Evolutionary conservation across 495 filamentous ascomycete species (phyloP), one percentile per base, ranked within the genome.

Genomic region (Friedmanniomyces simplex): DNA sequence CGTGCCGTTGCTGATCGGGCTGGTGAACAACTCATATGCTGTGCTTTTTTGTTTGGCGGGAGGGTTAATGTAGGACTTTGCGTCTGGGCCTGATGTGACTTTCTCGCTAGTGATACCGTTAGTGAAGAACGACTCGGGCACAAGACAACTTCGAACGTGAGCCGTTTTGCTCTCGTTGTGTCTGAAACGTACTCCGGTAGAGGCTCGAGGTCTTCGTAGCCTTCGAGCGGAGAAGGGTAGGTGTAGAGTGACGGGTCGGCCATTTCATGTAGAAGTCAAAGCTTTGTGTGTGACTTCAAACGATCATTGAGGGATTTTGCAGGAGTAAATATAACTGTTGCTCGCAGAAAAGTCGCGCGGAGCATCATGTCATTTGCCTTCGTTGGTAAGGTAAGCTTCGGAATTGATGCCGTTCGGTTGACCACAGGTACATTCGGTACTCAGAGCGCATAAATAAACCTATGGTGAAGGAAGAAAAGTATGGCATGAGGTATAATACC

Each of bases 61-160:
- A 16, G 63, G 63, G 59, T 73, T 71, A 41, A 73, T 56, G 61
- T 57, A 69, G 2, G 69, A 68, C 54, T 71, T 73, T 1, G 68
- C 69, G 61, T 73, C 67, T 32, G 56, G 48, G 13, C 56, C 56
- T 46, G 54, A 54, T n/a, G 63, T 39, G 36, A 25, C 2, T 24
- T 52, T 61, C 48, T 71, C 70, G 26, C 70, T 72, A 41, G 20
- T 45, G 34, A 36, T 37, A 16, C 22, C 16, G 18, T 10, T 12
- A 41, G 3, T 48, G 21, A 18, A 20, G 24, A 3, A 11, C 26
- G 4, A 18, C 10, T 1, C 2, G 22, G 16, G 20, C 5, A 2
- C 14, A 25, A 26, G 14, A 24, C 26, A 11, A 10, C 26, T 4
- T 14, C 14, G 49, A 16, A 10, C 51, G 21, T 39, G 50, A n/a